Conservation (phyloP, 1,139 yeast species). For the Citeromyces hawaiiensis region DNA sequence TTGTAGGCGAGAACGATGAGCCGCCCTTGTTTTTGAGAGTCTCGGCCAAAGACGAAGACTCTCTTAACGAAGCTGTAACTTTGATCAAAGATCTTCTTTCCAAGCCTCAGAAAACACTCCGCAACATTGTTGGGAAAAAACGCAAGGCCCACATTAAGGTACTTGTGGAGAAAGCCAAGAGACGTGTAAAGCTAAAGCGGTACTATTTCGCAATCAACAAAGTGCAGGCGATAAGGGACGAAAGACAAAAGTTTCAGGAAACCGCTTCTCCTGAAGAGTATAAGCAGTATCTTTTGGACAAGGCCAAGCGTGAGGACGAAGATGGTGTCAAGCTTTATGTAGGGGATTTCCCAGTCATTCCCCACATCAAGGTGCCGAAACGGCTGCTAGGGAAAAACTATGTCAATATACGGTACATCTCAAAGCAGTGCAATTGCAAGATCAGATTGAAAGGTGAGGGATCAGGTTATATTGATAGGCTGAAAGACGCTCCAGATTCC, state of each 20-base stretch:
- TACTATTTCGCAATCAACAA: neutral
- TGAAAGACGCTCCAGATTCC: neutral
- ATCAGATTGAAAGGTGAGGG: slow-evolving; percentile 1
- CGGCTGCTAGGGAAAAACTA: slow-evolving; percentile 1
- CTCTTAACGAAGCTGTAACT: neutral
- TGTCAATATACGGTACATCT: neutral
- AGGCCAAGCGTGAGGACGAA: neutral
- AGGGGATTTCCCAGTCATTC: neutral
- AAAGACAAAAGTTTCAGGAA: neutral
- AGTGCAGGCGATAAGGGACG: neutral
- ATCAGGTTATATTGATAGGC: slow-evolving; percentile 1
- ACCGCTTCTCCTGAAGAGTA: neutral
- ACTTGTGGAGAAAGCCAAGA: neutral
- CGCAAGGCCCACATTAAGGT: neutral
- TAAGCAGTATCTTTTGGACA: neutral
- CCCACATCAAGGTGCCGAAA: neutral
- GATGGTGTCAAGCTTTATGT: neutral
- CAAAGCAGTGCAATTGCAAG: neutral
- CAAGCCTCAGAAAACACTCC: neutral
- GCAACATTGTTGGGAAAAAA: neutral
- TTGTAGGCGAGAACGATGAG: neutral
- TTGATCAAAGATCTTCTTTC: neutral
- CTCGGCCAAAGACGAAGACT: neutral
- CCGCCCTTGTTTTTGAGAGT: neutral
- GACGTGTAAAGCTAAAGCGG: neutral